These are phyloP conservation scores for Phytophthora tubulina DNA, from an alignment of 352 stramenopile genomes.

Conservation along the genomic window DNA sequence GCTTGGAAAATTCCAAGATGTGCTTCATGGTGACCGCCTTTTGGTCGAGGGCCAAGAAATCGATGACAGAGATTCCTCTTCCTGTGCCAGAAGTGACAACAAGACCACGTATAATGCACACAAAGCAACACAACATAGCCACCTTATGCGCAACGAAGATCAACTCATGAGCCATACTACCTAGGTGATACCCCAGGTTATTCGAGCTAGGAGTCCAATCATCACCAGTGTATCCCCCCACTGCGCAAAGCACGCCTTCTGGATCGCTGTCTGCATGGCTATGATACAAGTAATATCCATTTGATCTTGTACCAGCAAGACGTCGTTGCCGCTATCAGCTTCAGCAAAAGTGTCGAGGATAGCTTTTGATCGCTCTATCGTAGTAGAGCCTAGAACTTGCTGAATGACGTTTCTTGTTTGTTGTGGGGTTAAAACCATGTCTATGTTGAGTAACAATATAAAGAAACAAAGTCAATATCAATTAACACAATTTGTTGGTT, in stretches of 20 bases:
- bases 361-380: conserved; percentile 1
- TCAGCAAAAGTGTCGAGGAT: conserved; percentile 7
- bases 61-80: conserved; percentile 23
- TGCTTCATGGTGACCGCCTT: conserved; percentile 12
- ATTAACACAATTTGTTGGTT: background rate
- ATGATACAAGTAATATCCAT: conserved; percentile 14
- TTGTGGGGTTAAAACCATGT: conserved; percentile 7
- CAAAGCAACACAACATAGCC: background rate
- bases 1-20: conserved; percentile 31
- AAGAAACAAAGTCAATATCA: background rate
- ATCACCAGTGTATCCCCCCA: background rate
- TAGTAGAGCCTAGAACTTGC: background rate
- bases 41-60: conserved; percentile 29
- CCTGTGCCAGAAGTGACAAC: conserved; percentile 31
- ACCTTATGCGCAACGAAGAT: background rate
- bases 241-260: background rate
- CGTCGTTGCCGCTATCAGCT: conserved; percentile 2
- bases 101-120: background rate
- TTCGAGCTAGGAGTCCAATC: background rate
- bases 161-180: background rate
- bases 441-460: background rate
- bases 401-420: conserved; percentile 3
- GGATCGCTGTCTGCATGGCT: background rate
- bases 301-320: conserved; percentile 15
- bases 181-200: conserved; percentile 12